Evolutionary conservation across 495 filamentous ascomycete species (phyloP).

Genomic region (Pyrenula aspistea): DNA sequence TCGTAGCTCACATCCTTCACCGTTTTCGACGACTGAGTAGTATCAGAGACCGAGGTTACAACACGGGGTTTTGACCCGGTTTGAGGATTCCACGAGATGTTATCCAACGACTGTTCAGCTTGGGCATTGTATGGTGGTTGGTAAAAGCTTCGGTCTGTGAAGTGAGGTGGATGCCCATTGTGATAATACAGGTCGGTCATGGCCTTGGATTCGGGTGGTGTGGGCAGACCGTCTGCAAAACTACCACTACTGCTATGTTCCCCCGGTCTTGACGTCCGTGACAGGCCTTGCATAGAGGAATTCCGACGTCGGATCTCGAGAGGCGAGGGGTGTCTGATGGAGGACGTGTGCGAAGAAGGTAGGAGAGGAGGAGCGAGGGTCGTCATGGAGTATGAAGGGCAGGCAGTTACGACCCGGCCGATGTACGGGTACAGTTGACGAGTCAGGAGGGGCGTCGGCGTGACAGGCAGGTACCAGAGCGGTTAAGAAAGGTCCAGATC

Average conservation of each 20-base stretch:
- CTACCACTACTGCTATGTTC: conserved; percentile 1
- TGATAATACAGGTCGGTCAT: conserved; percentile 37
- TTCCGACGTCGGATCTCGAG: conserved; percentile 7
- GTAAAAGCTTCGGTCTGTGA: not conserved
- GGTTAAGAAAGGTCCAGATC: too few species aligned
- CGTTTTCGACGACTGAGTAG: not conserved
- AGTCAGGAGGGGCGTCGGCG: too few species aligned
- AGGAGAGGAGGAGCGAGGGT: conserved; percentile 13
- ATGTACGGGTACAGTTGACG: not conserved
- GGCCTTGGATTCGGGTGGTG: conserved; percentile 34
- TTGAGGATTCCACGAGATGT: not conserved
- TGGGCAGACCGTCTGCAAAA: conserved; percentile 26
- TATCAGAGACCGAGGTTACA: not conserved
- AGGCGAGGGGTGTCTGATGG: not conserved
- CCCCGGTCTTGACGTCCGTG: conserved; percentile 2
- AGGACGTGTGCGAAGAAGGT: conserved; percentile 6
- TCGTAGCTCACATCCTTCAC: not conserved
- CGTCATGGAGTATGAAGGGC: conserved; percentile 14
- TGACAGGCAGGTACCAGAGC: not conserved
- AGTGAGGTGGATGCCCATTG: conserved; percentile 15
- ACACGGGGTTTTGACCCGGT: not conserved
- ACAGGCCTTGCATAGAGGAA: conserved; percentile 1
- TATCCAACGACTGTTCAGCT: not conserved
- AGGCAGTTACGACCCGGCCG: conserved; percentile 1
- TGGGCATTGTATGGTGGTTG: conserved; percentile 4